Percentiles rank a stretch among this genome's conserved stretches.
Conservation (phyloP, 768 basidiomycete species). For the Russula virescens region DNA sequence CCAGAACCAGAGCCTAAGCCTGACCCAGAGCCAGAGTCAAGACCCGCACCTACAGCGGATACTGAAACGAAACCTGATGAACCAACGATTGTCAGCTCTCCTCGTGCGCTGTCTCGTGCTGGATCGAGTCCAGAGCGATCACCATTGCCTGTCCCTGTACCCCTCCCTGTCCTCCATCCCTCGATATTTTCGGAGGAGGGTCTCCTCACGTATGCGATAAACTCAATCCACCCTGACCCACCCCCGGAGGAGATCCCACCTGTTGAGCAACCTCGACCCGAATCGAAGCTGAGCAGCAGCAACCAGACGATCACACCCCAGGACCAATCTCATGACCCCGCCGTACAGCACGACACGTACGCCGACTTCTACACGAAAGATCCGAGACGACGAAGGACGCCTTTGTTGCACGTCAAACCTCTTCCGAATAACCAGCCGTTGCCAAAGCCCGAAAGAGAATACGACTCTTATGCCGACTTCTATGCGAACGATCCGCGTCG, state of each 20-base stretch:
- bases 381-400: slow-evolving; percentile 13
- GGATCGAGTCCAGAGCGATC: slow-evolving; percentile 7
- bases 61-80: slow-evolving; percentile 1
- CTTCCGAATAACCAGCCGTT: slow-evolving; percentile 15
- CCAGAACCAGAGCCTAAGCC: neutral
- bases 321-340: neutral
- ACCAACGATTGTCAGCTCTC: neutral
- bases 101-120: slow-evolving; percentile 1
- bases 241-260: neutral
- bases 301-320: slow-evolving; percentile 16
- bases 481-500: slow-evolving; percentile 16
- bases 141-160: slow-evolving; percentile 14
- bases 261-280: neutral
- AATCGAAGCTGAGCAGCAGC: slow-evolving; percentile 12
- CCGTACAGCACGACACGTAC: slow-evolving; percentile 13
- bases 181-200: slow-evolving; percentile 18
- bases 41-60: neutral
- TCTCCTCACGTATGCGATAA: slow-evolving; percentile 19
- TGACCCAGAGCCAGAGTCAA: neutral
- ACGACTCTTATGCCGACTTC: slow-evolving; percentile 20
- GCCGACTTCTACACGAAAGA: slow-evolving; percentile 21
- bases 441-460: slow-evolving; percentile 17
- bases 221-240: slow-evolving; percentile 10
- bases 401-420: slow-evolving; percentile 10
- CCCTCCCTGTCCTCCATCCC: slow-evolving; percentile 17